These are phyloP conservation scores for Verticillium nonalfalfae DNA, from an alignment of 2,329 filamentous ascomycete species.

Conservation along the genomic window DNA sequence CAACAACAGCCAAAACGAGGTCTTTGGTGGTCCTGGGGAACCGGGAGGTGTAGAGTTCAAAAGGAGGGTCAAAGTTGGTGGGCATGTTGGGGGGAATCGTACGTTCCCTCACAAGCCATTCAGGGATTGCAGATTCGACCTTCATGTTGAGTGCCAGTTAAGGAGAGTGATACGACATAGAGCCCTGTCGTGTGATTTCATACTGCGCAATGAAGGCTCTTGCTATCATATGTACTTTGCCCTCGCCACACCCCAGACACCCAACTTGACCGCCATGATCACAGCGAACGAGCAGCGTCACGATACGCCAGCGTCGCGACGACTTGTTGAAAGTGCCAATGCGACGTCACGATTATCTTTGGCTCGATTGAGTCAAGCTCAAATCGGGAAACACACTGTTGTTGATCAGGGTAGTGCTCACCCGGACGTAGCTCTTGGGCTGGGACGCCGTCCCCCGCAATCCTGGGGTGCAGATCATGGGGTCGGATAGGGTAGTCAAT, in stretches of 20 bases:
- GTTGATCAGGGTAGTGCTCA: neutral
- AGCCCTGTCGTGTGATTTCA: neutral
- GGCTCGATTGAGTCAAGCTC: neutral
- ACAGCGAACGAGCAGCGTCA: no score
- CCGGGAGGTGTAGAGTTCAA: constrained; percentile 9
- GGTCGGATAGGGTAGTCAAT: neutral
- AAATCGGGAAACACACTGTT: neutral
- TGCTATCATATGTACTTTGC: no score
- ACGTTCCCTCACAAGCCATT: neutral
- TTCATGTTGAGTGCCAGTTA: neutral
- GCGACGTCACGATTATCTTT: no score
- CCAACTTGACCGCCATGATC: no score
- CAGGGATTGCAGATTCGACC: neutral
- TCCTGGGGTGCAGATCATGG: neutral
- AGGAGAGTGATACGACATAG: neutral
- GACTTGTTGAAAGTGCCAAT: no score
- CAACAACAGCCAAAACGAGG: constrained; percentile 12
- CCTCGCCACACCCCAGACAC: no score
- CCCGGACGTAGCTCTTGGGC: neutral
- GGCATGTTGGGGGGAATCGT: constrained; percentile 4
- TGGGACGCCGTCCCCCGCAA: neutral
- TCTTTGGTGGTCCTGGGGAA: constrained; percentile 9
- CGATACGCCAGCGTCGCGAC: no score
- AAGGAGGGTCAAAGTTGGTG: constrained; percentile 8
- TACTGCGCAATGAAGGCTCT: no score